Conservation (phyloP, 768 basidiomycete genomes). For the Suillus cothurnatus region DNA sequence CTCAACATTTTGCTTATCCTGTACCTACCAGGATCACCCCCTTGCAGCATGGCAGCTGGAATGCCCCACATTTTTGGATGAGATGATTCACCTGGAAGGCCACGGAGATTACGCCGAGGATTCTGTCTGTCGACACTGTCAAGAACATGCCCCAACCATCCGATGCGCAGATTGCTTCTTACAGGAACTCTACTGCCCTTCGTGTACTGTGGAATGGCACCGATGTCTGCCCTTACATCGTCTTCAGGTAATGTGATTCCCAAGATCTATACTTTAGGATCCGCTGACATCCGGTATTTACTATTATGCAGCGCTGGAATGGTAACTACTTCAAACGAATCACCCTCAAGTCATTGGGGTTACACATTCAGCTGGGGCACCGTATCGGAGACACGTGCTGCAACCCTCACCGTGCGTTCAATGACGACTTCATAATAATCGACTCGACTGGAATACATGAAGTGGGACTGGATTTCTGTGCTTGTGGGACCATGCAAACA, state of each 20-base stretch:
- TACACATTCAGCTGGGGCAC: constrained; percentile 28
- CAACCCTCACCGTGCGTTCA: constrained; percentile 3
- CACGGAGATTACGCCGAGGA: not conserved
- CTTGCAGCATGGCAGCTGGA: not conserved
- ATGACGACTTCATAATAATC: constrained; percentile 22
- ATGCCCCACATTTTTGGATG: not conserved
- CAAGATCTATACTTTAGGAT: not conserved
- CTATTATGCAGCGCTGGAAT: constrained; percentile 24
- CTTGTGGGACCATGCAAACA: not conserved
- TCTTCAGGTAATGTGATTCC: constrained; percentile 4
- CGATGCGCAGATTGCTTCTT: not conserved
- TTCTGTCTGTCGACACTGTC: not conserved
- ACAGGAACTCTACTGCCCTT: not conserved
- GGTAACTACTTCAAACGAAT: constrained; percentile 18
- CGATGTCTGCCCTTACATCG: not conserved
- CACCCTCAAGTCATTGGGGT: constrained; percentile 20
- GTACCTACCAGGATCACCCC: not conserved
- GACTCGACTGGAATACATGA: constrained; percentile 12
- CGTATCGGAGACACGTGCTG: constrained; percentile 15
- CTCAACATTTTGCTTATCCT: not conserved
- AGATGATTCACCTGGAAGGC: not conserved
- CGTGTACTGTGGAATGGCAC: not conserved
- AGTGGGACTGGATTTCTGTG: not conserved
- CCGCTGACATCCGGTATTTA: too few relatives aligned
- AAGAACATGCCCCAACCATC: not conserved